Base-by-base conservation (phyloP, 1,284 basidiomycete species). In the Ganoderma sinense region DNA sequence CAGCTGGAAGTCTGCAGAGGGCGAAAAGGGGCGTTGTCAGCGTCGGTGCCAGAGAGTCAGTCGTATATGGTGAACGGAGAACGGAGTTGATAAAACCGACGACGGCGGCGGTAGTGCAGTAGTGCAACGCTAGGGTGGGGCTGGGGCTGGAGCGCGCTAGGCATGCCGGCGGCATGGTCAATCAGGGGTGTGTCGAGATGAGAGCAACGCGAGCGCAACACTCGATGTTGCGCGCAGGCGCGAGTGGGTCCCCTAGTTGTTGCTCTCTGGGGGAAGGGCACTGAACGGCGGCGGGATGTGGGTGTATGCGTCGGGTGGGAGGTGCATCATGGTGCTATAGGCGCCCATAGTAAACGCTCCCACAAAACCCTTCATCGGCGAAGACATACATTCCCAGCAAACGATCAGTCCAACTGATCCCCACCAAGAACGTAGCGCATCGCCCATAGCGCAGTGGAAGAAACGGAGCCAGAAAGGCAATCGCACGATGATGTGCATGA, bases 1-100 rank as follows among this genome's bases (percentile, higher is more conserved):
- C 2, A 94, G 79, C 74, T 92, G 91, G 75, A 94, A 94, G 78
- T 94, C 91, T 90, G 75, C 11, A 20, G 20, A 16, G 18, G 33
- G 20, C 7, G 16, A 43, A 16, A 40, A 61, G 36, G 39, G 39
- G 23, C 33, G 33, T 39, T 39, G 16, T 61, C 36, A 61, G 58
- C 23, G 33, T 60, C n/a, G 31, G 20, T 6, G 33, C 13, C 8
- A 4, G n/a, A 20, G 36, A 60, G 18, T 23, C n/a, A n/a, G n/a
- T 23, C 45, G n/a, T 20, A 23, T 31, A 59, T 16, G 33, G 36
- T 36, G n/a, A n/a, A n/a, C n/a, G n/a, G n/a, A n/a, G n/a, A n/a
- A n/a, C n/a, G n/a, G n/a, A n/a, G n/a, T n/a, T n/a, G n/a, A n/a
- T n/a, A n/a, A n/a, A n/a, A n/a, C n/a, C n/a, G n/a, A n/a, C n/a